Evolutionary conservation across 192 early-diverging fungal genomes (phyloP), one percentile per base, ranked within the genome.

Genomic region (Backusella parvicylindrica): DNA sequence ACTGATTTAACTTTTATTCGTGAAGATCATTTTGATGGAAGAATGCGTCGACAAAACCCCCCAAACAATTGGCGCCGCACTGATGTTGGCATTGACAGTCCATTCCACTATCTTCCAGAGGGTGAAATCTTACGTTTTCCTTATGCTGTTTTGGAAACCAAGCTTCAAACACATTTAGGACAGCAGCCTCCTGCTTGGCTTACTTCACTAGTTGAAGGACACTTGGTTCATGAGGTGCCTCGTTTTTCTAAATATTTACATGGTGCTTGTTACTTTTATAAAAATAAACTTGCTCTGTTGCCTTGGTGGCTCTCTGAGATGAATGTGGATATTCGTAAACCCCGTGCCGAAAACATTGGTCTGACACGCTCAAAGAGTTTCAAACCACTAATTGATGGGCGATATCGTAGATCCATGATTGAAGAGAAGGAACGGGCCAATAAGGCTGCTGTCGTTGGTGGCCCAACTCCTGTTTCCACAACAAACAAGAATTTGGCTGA

Each of bases 1-100:
- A 96, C 97, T 0, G 95, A 99, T 78, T 85, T 99, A 56, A 92
- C 94, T 63, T 94, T 97, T 89, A 94, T 98, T 73, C 95, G 98
- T 36, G 98, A 99, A 81, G 98, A 99, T 83, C 86, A 92, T 56
- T 8, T 75, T 12, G 91, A 93, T 75, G 89, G 88, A 74, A 87
- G 87, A 50, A 78, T 80, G 49, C 73, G 79, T 28, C 91, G 98
- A 18, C 64, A 74, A 18, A 53, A 72, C 23, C 89, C 91, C 12
- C 92, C 91, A 12, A 79, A 87, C 74, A 95, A 97, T 86, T 99
- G 98, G 98, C 91, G 96, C 64, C 92, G 97, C 26, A 91, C 86
- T 36, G 96, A 99, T 82, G 91, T 93, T 53, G 89, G 88, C 36
- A 86, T 91, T 38, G 88, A 92, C 73, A 90, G 88, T 64, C 92